Conservation (phyloP, 768 basidiomycete species). For the Agrocybe chaxingu region DNA sequence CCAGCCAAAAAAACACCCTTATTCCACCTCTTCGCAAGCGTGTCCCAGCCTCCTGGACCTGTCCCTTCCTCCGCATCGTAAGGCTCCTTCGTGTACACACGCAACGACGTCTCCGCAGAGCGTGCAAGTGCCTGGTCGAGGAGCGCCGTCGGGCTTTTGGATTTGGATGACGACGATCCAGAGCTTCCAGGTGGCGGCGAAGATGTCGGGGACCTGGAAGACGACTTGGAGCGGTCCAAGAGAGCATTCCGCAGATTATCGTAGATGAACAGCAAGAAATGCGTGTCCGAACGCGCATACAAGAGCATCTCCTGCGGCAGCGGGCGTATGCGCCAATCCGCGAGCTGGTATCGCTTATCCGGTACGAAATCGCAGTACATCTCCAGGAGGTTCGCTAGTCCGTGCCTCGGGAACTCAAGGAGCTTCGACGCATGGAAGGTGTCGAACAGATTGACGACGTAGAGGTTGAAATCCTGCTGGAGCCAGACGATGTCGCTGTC, state of each 20-base stretch:
- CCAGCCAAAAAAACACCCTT: constrained; percentile 48
- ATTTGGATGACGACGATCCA: constrained; percentile 16
- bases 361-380: constrained; percentile 88
- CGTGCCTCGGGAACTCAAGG: constrained; percentile 81
- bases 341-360: constrained; percentile 95
- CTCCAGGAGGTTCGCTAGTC: constrained; percentile 78
- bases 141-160: constrained; percentile 31
- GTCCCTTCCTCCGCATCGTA: constrained; percentile 66
- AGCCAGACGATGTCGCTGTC: constrained; percentile 95
- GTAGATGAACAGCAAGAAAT: constrained; percentile 91
- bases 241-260: constrained; percentile 88
- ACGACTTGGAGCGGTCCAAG: constrained; percentile 59
- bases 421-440: constrained; percentile 93
- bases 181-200: constrained; percentile 19
- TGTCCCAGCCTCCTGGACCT: constrained; percentile 76
- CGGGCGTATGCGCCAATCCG: constrained; percentile 96
- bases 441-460: constrained; percentile 95
- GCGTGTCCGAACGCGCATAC: constrained; percentile 96
- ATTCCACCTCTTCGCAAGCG: constrained; percentile 80
- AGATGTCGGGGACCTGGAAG: constrained; percentile 32
- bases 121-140: constrained; percentile 65
- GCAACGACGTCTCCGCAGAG: constrained; percentile 75
- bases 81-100: constrained; percentile 61
- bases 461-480: constrained; percentile 92
- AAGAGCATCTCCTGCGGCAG: constrained; percentile 84